Evolutionary conservation across 345 rosid species (phyloP), one percentile per base, ranked within the genome.

Genomic region (Syzygium jambos): DNA sequence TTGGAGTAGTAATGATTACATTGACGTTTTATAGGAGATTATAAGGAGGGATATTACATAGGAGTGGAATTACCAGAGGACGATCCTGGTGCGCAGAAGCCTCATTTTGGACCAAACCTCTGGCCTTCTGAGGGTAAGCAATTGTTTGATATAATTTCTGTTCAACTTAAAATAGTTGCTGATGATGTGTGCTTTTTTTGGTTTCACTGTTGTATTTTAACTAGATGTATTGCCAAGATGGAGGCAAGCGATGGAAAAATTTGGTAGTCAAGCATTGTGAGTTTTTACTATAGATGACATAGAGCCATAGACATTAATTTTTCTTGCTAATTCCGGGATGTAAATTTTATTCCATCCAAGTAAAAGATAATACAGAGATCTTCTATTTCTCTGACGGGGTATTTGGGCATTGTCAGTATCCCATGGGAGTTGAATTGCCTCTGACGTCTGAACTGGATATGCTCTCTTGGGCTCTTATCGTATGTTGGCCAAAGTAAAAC

Each of bases 31-130:
- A 22, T 85, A 95, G 99, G 98, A 77, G 98, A 97, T 89, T 93
- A 97, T 83, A 95, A 95, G 91, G 98, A 97, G 87, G 99, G 99
- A 52, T 97, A 94, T 88, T 95, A 94, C 89, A 92, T 94, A 53
- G 95, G 99, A 11, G 93, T 94, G 51, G 94, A 96, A 90, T 93
- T 95, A 17, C 92, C 95, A 34, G 92, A 93, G 89, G 93, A 90
- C 87, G 96, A 94, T 86, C 93, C 92, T 84, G 91, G 91, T 19
- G 91, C 90, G 1, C 91, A 94, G 11, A 94, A 93, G 87, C 97
- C 97, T 25, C 96, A 96, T 86, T 93, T 92, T 87, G 99, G 98
- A 4, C 95, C 96, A 4, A 97, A 96, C 87, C 91, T 93, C 52
- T 94, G 99, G 98, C 98, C 98, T 41, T 57, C 87, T 7, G 98